Base-by-base conservation (phyloP, 2,329 filamentous ascomycete species). In the Pseudocercospora musae region DNA sequence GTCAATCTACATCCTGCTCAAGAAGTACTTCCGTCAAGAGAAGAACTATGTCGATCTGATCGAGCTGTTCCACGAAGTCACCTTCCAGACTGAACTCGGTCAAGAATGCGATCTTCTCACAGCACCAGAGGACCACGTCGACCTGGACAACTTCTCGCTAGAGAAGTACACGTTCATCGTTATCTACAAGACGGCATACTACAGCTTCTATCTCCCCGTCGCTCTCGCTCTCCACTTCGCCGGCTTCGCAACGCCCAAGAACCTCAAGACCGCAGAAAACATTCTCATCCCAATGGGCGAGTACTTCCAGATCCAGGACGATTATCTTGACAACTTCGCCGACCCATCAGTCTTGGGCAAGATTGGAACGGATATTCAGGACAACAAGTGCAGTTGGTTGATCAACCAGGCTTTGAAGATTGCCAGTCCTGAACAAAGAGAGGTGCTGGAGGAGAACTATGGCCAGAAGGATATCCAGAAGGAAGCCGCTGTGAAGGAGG, bases 321-420 rank as follows among this genome's bases (percentile, higher is more conserved):
- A 99, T 82, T 99, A 95, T 81, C 90, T 99, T 58, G 95, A 99
- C 84, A 96, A 96, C 81, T 99, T 95, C 75, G 95, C 94, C 71
- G 88, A 94, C 71, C 92, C 95, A 42, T 87, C 92, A 73, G 86
- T 92, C 74, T 95, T 99, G 76, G 95, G 95, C 78, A 99, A 99
- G 87, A 96, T 98, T 69, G 95, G 95, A 69, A 99, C 95, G 64
- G 95, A 99, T 75, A 99, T 99, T 78, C 89, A 93, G 84, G 95
- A 99, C 82, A 99, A 99, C 86, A 99, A 99, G 85, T 99, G 95
- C 85, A 96, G 91, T 46, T 99, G 95, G 95, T 82, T 99, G 63
- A 86, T 99, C 79, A 99, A 99, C 85, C 89, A 96, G 80, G 95
- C 95, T 52, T 84, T 99, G 63, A 84, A 87, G 76, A 85, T 89